Conservation (phyloP, 257 asterid genomes). For the Agastache rugosa region DNA sequence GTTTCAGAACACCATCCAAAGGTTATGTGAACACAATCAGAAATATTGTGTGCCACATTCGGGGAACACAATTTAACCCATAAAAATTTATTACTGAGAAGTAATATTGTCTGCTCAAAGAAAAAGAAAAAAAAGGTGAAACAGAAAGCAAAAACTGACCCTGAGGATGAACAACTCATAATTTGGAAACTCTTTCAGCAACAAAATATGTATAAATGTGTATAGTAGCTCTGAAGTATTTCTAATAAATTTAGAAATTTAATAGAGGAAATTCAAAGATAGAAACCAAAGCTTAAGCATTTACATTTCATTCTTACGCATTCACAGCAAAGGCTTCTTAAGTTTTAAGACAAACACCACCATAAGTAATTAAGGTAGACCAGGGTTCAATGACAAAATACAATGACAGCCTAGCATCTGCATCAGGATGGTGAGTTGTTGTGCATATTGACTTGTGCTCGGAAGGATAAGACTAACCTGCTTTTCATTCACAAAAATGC, state of each 20-base stretch:
- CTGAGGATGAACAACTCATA: conserved; percentile 13
- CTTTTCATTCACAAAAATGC: conserved; percentile 88
- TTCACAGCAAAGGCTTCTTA: neutral
- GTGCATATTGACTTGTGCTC: neutral
- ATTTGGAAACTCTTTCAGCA: neutral
- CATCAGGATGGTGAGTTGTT: conserved; percentile 15
- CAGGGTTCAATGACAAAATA: conserved; percentile 12
- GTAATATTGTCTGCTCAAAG: no score
- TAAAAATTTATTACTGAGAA: no score
- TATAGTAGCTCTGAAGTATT: conserved; percentile 14
- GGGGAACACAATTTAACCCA: neutral
- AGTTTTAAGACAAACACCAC: neutral
- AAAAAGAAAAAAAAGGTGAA: no score
- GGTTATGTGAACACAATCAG: conserved; percentile 1
- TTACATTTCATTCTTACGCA: neutral
- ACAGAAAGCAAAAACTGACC: neutral
- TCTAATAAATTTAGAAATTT: neutral
- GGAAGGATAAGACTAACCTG: conserved; percentile 60
- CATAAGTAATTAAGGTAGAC: neutral
- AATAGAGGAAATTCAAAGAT: neutral
- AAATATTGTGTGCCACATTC: conserved; percentile 21
- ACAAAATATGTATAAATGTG: neutral
- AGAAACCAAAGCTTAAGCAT: conserved; percentile 12
- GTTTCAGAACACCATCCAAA: neutral
- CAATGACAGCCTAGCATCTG: conserved; percentile 13